Conservation (phyloP, 2,329 filamentous ascomycete genomes). For the Decorospora gaudefroyi region DNA sequence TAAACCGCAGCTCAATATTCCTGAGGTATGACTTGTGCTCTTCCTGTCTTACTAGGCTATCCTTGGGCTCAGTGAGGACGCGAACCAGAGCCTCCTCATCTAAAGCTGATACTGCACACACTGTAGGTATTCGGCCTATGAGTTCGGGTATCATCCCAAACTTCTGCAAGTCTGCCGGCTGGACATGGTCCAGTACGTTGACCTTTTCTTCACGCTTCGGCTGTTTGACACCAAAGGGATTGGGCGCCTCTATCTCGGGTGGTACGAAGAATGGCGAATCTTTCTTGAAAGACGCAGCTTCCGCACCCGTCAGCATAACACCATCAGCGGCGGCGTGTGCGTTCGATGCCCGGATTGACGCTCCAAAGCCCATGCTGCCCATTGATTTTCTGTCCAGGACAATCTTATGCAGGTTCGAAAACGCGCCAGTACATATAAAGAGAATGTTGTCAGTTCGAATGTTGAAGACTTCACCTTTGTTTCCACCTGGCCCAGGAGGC, state of each 20-base stretch:
- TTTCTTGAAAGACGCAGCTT: constrained; percentile 61
- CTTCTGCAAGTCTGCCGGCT: constrained; percentile 74
- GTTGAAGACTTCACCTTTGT: constrained; percentile 66
- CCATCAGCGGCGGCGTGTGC: constrained; percentile 59
- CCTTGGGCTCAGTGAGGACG: constrained; percentile 89
- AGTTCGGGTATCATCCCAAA: constrained; percentile 94
- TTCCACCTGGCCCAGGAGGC: constrained; percentile 27
- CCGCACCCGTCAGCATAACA: constrained; percentile 63
- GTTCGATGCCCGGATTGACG: constrained; percentile 67
- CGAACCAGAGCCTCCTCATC: constrained; percentile 71
- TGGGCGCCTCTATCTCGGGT: constrained; percentile 33
- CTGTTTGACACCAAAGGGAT: constrained; percentile 26
- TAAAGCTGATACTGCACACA: constrained; percentile 81
- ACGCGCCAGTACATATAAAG: constrained; percentile 95
- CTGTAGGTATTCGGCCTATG: constrained; percentile 92
- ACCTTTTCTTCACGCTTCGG: constrained; percentile 44
- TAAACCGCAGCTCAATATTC: constrained; percentile 77
- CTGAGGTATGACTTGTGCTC: constrained; percentile 83
- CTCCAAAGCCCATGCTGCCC: constrained; percentile 87
- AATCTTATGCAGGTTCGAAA: constrained; percentile 87
- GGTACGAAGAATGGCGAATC: constrained; percentile 61
- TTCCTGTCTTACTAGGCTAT: constrained; percentile 87
- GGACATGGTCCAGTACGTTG: constrained; percentile 71
- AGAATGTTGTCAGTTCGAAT: constrained; percentile 95
- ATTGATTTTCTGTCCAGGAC: constrained; percentile 86